Percentiles rank a stretch among this genome's conserved stretches.
Conservation (phyloP, 768 basidiomycete genomes). For the Mycena pura region DNA sequence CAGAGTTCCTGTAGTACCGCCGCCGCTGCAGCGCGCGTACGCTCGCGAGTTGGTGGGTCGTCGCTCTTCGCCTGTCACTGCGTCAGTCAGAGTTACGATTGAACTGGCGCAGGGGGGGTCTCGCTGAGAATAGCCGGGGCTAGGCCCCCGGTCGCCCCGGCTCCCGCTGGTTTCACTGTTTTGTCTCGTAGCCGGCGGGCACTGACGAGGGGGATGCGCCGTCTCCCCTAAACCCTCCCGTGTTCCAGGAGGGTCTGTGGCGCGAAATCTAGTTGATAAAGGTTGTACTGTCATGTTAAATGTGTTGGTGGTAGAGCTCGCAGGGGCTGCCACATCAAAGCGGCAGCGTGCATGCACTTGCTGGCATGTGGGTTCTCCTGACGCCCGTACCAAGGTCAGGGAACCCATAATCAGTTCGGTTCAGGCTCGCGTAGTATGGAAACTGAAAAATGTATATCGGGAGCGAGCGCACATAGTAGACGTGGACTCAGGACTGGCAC, state of each 20-base stretch:
- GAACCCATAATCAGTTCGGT: no score
- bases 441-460: no score
- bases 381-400: no score
- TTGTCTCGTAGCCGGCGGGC: constrained; percentile 5
- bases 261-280: background rate
- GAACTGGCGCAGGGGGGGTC: constrained; percentile 6
- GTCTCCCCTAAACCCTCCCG: constrained; percentile 4
- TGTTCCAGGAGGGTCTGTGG: constrained; percentile 4
- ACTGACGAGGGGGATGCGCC: constrained; percentile 2
- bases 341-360: background rate
- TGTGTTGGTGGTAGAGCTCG: background rate
- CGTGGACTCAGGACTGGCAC: no score
- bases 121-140: no score
- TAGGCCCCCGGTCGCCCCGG: no score
- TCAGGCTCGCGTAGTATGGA: no score
- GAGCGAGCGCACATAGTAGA: no score
- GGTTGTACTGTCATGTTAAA: background rate
- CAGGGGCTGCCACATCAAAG: background rate
- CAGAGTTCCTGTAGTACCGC: background rate
- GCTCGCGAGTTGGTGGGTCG: background rate
- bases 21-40: background rate
- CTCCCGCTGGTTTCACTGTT: constrained; percentile 1
- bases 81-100: background rate
- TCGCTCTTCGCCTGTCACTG: constrained; percentile 3
- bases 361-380: no score